Base-by-base conservation (phyloP, 345 rosid species). In the Moricandia moricandioides region DNA sequence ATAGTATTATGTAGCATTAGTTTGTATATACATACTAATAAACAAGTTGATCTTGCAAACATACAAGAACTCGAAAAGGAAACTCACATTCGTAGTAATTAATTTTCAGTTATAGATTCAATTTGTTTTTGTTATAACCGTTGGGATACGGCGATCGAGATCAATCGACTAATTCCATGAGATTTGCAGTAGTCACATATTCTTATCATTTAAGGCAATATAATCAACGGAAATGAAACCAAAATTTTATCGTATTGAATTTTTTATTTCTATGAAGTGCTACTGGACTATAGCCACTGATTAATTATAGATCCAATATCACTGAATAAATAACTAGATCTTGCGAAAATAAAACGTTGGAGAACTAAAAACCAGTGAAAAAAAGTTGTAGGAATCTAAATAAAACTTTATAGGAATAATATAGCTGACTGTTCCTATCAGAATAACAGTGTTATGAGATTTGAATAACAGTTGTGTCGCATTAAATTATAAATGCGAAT, bases 401-500 rank as follows among this genome's bases (percentile, higher is more conserved):
- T 16, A 30, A 10, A 59, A 7, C 30, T 35, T 35, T 5, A 9
- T 4, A 34, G 4, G 34, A 35, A 35, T 62, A 62, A 62, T 35
- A 35, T 17, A 62, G 49, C 14, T 24, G 51, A 67, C 52, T 27
- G 52, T 21, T 55, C 72, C 2, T 14, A 7, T 69, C 34, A 35
- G 72, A 69, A 59, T 43, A 43, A 40, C 33, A 30, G 45, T 58
- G 4, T 33, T 13, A 35, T 55, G 35, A 21, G 35, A 56, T 51
- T 13, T 7, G 12, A 31, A 13, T 13, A 70, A 17, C 43, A 31
- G 40, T 17, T 59, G 43, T 59, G 74, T 59, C 58, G 31, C 58
- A 58, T 29, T 43, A 58, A 3, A 33, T 33, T 45, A 47, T 71
- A 61, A 61, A 71, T 60, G 75, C 75, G 67, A 71, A 61, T 61